A percentile compares a stretch with the other conserved stretches of the same genome.
Evolutionary conservation across 352 stramenopile genomes (phyloP).

Genomic region (Globisporangium parvum): DNA sequence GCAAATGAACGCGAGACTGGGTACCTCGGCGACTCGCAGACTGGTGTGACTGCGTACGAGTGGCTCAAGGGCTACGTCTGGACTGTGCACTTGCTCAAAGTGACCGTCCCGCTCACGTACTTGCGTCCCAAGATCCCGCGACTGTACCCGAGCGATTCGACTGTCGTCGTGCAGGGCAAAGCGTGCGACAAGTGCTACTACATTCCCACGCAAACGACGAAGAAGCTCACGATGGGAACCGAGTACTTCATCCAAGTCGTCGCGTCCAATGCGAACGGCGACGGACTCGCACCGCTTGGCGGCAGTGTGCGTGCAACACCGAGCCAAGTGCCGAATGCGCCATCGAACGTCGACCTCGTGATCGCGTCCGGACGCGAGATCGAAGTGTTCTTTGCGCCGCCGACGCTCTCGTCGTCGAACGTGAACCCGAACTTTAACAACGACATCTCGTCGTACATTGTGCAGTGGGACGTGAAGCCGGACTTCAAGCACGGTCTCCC

Average conservation of each 20-base stretch:
- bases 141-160: slow-evolving; percentile 34
- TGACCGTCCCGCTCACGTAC: slow-evolving; percentile 32
- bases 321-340: slow-evolving; percentile 81
- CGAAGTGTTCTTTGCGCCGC: slow-evolving; percentile 88
- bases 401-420: slow-evolving; percentile 38
- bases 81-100: slow-evolving; percentile 46
- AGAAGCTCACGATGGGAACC: slow-evolving; percentile 50
- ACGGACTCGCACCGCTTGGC: slow-evolving; percentile 33
- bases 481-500: slow-evolving; percentile 62
- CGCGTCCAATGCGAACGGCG: slow-evolving; percentile 72
- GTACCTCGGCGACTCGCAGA: slow-evolving; percentile 37
- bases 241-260: slow-evolving; percentile 76
- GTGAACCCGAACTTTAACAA: slow-evolving; percentile 68
- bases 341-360: slow-evolving; percentile 80
- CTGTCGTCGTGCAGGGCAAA: slow-evolving; percentile 31
- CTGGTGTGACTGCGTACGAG: slow-evolving; percentile 43
- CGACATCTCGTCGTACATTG: slow-evolving; percentile 84
- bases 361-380: slow-evolving; percentile 87
- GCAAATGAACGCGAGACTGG: slow-evolving; percentile 47
- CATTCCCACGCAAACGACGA: slow-evolving; percentile 46
- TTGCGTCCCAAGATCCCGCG: slow-evolving; percentile 53
- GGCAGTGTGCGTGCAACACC: slow-evolving; percentile 42
- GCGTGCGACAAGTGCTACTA: slow-evolving; percentile 67
- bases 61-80: slow-evolving; percentile 73
- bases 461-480: slow-evolving; percentile 81